Conservation (phyloP, 2,329 filamentous ascomycete species). For the Clonostachys solani region DNA sequence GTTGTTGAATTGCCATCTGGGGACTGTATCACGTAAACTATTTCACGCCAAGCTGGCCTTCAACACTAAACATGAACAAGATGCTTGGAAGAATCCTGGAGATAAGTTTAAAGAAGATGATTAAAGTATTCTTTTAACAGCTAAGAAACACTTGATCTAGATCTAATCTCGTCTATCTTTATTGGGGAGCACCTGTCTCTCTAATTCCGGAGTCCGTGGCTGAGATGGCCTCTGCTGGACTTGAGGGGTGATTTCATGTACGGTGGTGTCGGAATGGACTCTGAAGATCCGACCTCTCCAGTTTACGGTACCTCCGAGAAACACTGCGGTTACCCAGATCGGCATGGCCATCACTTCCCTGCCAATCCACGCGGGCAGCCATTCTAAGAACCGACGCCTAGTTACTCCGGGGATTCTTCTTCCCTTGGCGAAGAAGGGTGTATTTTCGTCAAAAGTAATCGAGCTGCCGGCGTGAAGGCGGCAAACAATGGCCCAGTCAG, state of each 20-base stretch:
- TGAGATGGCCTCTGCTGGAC: not conserved
- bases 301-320: slow-evolving; percentile 79
- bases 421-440: slow-evolving; percentile 67
- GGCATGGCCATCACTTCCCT: slow-evolving; percentile 80
- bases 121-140: no score
- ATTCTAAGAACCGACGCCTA: slow-evolving; percentile 59
- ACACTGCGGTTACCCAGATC: slow-evolving; percentile 86
- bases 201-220: not conserved
- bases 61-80: no score
- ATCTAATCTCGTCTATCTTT: slow-evolving; percentile 1
- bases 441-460: slow-evolving; percentile 50
- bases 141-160: not conserved
- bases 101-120: not conserved
- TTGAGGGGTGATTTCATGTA: slow-evolving; percentile 36
- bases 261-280: slow-evolving; percentile 81
- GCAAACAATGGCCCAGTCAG: slow-evolving; percentile 71
- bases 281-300: slow-evolving; percentile 84
- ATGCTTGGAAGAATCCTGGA: no score
- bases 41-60: not conserved
- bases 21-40: not conserved
- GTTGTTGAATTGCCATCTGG: not conserved
- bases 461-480: slow-evolving; percentile 70
- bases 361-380: slow-evolving; percentile 79
- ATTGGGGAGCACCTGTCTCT: not conserved
- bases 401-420: slow-evolving; percentile 9